phyloP scores from a whole-genome alignment of 2,329 filamentous ascomycete genomes.

The Ceratocystis colombiana region DNA sequence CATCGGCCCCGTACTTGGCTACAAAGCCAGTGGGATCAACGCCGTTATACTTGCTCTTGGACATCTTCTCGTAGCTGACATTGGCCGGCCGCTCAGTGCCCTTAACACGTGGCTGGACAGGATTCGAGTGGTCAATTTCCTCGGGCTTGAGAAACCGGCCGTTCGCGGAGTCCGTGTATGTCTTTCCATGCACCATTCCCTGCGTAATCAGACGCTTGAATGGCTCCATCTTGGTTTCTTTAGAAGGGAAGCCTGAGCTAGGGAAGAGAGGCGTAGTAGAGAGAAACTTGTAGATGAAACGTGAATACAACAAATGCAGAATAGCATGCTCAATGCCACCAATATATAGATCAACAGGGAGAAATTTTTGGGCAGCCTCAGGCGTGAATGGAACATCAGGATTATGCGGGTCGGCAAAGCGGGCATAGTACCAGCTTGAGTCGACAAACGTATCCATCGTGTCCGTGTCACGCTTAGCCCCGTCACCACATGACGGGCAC shows the following conservation, averaged over 20 bases:
- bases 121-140: conserved; percentile 56
- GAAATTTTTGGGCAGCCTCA: conserved; percentile 41
- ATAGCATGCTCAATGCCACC: conserved; percentile 88
- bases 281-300: conserved; percentile 84
- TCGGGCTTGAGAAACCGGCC: conserved; percentile 67
- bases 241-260: conserved; percentile 31
- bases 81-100: conserved; percentile 49
- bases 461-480: conserved; percentile 74
- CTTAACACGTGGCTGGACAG: conserved; percentile 49
- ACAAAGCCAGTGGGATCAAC: conserved; percentile 71
- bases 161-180: conserved; percentile 62
- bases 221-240: conserved; percentile 47
- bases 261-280: conserved; percentile 45
- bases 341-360: conserved; percentile 81
- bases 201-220: conserved; percentile 77
- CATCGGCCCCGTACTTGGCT: conserved; percentile 66
- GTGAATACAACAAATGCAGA: conserved; percentile 75
- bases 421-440: conserved; percentile 86
- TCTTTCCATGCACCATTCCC: conserved; percentile 88
- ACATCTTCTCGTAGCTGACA: conserved; percentile 81
- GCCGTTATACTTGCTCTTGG: conserved; percentile 87
- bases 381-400: conserved; percentile 49
- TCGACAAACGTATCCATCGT: conserved; percentile 97
- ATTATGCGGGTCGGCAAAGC: conserved; percentile 65
- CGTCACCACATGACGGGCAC: conserved; percentile 62